Base-by-base conservation (phyloP, 2,329 filamentous ascomycete genomes). In the Rosellinia necatrix region DNA sequence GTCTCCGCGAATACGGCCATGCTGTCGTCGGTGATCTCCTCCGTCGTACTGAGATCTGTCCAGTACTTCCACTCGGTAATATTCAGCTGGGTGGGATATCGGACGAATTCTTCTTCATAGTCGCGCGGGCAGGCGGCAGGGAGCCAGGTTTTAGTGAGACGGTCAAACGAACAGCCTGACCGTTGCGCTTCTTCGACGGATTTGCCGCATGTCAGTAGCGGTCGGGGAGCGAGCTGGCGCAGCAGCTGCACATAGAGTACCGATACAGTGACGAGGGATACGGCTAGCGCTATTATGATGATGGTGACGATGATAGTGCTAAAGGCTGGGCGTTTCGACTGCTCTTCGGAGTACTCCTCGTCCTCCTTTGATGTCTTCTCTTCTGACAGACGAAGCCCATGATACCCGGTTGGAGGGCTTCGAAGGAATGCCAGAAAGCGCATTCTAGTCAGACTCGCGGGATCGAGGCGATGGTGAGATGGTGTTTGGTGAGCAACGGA, bases 81-180 rank as follows among this genome's bases (percentile, higher is more conserved):
- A 9, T 58, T 54, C 15, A 43, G 38, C 12, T 44, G 5, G 24
- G 24, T 1, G 55, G 50, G 10, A 37, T 49, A 2, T 44, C n/a
- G 22, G 17, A 53, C 10, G 25, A 58, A 58, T 40, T 58, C 37
- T 13, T 53, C 12, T 21, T 58, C 55, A 22, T 58, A 58, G 19
- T 22, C 5, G 12, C 55, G 55, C 7, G 55, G 38, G 17, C 55
- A 58, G 5, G 22, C 21, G 3, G 27, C 37, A 8, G 35, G 43
- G 4, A 58, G 50, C 55, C 55, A 58, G 12, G 55, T 49, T 24
- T 58, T 58, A 21, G 55, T 58, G n/a, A 58, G 38, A n/a, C 44
- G 35, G 25, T 58, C 55, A 32, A 58, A 58, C 7, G 55, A 44
- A 37, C 55, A 58, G 27, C 50, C 50, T 35, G 44, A 38, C 29